Base-by-base conservation (phyloP, 768 basidiomycete species). In the Macrolepiota albuminosa region DNA sequence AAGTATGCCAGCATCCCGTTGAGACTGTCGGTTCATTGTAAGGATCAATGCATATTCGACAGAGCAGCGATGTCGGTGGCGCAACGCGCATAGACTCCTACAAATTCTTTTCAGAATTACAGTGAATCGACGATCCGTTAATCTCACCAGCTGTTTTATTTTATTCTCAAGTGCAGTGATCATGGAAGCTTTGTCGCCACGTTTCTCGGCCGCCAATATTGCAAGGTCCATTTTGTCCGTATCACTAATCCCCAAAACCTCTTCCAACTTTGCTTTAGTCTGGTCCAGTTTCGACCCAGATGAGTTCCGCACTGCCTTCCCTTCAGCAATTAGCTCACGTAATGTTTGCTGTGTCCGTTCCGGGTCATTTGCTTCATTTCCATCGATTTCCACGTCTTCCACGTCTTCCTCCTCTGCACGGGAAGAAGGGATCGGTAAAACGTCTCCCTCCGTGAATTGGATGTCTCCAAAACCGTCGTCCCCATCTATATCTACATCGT, bases 1-100 rank as follows among this genome's bases (percentile, higher is more conserved):
- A 92, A 0, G 89, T 89, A 68, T 93, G 91, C 91, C 91, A 93
- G 70, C 91, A 93, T 7, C 90, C 90, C 0, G 89, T 91, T 14
- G 89, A 91, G 9, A 86, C 82, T 0, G 90, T 91, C 0, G 91
- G 87, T 61, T 93, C 91, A 0, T 74, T 80, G 66, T 91, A 91
- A 2, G 86, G 80, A 51, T 91, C 91, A 16, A 93, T 72, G 66
- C 91, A 93, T 57, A 93, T 89, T 21, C 91, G 86, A 71, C 91
- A 93, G 2, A 84, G 69, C 13, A 78, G 62, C 16, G 76, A 72
- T 5, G 76, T 72, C 16, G 81, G 75, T 9, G 78, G 73, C 0
- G 80, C 76, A 9, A 76, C 65, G 57, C 67, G 71, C 55, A 69
- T 69, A 0, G 77, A 76, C 74, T 83, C 80, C 83, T 85, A 58